Conservation (phyloP, 768 basidiomycete species). For the Boletus rubescentipes region DNA sequence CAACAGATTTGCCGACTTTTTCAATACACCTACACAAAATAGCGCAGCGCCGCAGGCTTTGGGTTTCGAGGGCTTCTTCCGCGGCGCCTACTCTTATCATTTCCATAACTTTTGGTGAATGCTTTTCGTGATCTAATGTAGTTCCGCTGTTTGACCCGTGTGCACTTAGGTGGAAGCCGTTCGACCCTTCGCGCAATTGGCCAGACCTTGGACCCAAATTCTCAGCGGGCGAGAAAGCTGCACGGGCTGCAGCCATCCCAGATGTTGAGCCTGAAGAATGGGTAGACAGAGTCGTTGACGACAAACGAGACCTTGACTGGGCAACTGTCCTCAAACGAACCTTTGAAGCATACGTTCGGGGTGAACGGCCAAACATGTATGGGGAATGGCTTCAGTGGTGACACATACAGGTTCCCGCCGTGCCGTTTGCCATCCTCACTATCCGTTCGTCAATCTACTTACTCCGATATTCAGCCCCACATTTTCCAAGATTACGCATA, state of each 20-base stretch:
- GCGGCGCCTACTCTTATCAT: slow-evolving; percentile 93
- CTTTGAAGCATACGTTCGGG: slow-evolving; percentile 90
- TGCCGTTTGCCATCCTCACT: slow-evolving; percentile 9
- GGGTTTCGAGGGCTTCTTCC: slow-evolving; percentile 95
- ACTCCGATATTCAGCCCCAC: slow-evolving; percentile 25
- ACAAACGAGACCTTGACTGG: slow-evolving; percentile 87
- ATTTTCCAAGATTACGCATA: slow-evolving; percentile 29
- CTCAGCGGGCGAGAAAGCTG: slow-evolving; percentile 66
- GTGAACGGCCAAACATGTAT: slow-evolving; percentile 93
- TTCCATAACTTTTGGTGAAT: slow-evolving; percentile 91
- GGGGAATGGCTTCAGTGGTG: slow-evolving; percentile 73
- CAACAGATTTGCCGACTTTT: slow-evolving; percentile 82
- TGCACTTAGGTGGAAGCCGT: slow-evolving; percentile 84
- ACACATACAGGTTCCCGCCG: slow-evolving; percentile 11
- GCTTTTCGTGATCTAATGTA: not conserved
- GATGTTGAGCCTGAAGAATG: slow-evolving; percentile 35
- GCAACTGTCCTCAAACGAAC: slow-evolving; percentile 92
- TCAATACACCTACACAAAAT: slow-evolving; percentile 69
- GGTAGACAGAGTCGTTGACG: slow-evolving; percentile 50
- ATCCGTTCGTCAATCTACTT: slow-evolving; percentile 29
- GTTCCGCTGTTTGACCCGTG: not conserved
- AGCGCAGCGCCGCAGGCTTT: slow-evolving; percentile 84
- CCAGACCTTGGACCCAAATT: slow-evolving; percentile 89
- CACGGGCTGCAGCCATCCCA: slow-evolving; percentile 46
- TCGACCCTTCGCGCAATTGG: slow-evolving; percentile 91